phyloP scores from a whole-genome alignment of 2,329 filamentous ascomycete species.

The Fusarium kyushuense region DNA sequence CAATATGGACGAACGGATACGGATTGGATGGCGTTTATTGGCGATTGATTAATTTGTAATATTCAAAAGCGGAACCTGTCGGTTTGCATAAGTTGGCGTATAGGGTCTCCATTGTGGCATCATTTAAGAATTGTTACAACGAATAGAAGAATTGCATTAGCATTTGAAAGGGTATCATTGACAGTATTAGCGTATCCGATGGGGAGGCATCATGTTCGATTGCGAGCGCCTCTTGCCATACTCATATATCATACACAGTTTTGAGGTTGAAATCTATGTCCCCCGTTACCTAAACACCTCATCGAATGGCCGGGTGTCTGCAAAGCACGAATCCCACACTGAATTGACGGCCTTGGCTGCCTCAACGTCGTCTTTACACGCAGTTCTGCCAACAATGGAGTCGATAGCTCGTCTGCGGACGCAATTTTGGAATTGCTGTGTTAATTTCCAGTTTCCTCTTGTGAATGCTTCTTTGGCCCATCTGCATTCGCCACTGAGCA shows the following conservation, averaged over 20 bases:
- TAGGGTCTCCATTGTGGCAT: constrained; percentile 41
- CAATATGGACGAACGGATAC: constrained; percentile 28
- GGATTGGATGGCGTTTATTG: constrained; percentile 42
- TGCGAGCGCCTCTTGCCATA: constrained; percentile 19
- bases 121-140: constrained; percentile 26
- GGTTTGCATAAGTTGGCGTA: constrained; percentile 51
- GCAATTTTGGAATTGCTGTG: constrained; percentile 93
- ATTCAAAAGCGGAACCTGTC: constrained; percentile 35
- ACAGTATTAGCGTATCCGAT: constrained; percentile 40
- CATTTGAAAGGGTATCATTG: constrained; percentile 45
- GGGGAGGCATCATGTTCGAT: constrained; percentile 30
- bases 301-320: constrained; percentile 94
- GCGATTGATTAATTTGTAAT: constrained; percentile 29
- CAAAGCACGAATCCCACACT: constrained; percentile 98
- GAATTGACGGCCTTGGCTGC: constrained; percentile 91
- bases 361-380: constrained; percentile 86
- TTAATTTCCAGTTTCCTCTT: constrained; percentile 86
- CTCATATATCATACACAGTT: constrained; percentile 44
- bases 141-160: constrained; percentile 32
- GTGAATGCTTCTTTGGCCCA: constrained; percentile 89
- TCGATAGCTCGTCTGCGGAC: constrained; percentile 84
- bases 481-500: constrained; percentile 92
- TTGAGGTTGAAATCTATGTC: constrained; percentile 6
- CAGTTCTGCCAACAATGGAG: constrained; percentile 81
- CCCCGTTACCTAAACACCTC: constrained; percentile 83